Evolutionary conservation across 2,329 filamentous ascomycete genomes (phyloP).

Genomic region (Chaetomiaceae sp.): DNA sequence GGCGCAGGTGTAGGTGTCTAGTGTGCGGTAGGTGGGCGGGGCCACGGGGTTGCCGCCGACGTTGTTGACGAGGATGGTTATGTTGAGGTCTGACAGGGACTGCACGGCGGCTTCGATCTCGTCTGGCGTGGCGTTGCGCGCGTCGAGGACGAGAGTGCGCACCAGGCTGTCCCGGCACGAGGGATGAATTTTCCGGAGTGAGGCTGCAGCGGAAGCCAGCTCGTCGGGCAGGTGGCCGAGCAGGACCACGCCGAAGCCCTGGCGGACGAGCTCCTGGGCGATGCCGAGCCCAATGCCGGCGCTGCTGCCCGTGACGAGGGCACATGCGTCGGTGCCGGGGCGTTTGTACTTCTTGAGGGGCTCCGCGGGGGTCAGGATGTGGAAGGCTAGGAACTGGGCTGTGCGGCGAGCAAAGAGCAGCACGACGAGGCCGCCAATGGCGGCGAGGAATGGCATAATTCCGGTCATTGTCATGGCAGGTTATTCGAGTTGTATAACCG

Average conservation of each 20-base stretch:
- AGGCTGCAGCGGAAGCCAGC: slow-evolving; percentile 27
- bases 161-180: slow-evolving; percentile 23
- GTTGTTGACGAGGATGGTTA: slow-evolving; percentile 35
- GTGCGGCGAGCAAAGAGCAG: slow-evolving; percentile 18
- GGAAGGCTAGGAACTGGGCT: slow-evolving; percentile 21
- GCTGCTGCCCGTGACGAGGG: slow-evolving; percentile 34
- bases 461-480: too few species aligned
- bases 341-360: slow-evolving; percentile 27
- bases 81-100: slow-evolving; percentile 24
- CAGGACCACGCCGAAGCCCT: slow-evolving; percentile 35
- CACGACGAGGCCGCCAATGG: slow-evolving; percentile 22
- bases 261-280: slow-evolving; percentile 30
- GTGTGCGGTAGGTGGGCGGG: slow-evolving; percentile 27
- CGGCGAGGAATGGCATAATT: background rate
- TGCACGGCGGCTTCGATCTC: slow-evolving; percentile 26
- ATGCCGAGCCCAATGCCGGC: slow-evolving; percentile 34
- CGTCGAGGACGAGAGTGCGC: slow-evolving; percentile 31
- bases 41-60: slow-evolving; percentile 30
- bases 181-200: slow-evolving; percentile 25
- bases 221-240: slow-evolving; percentile 31
- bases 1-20: slow-evolving; percentile 27
- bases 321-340: slow-evolving; percentile 24
- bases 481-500: too few species aligned
- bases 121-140: slow-evolving; percentile 27
- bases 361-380: slow-evolving; percentile 24